Evolutionary conservation across 257 asterid species (phyloP), one percentile per base, ranked within the genome.

Genomic region (Datura wrightii): DNA sequence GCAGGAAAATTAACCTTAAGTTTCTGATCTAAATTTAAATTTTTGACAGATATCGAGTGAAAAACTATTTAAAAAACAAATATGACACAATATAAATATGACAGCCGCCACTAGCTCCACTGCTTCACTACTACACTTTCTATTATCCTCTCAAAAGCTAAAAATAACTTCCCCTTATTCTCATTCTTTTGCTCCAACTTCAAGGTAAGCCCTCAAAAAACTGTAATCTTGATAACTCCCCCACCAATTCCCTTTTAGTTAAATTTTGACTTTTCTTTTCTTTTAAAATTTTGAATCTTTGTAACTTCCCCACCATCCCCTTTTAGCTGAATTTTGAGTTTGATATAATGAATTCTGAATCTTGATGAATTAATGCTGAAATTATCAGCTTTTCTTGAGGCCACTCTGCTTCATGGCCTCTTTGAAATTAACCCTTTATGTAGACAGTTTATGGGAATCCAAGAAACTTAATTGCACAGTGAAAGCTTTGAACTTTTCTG

Each of bases 371-470:
- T 79, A 78, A 84, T 69, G 83, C 70, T 56, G 66, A n/a, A 39
- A 19, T 34, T 67, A 48, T 13, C 55, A 83, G 19, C 15, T 84
- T 46, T 71, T 58, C 10, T 14, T 37, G 70, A 78, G 86, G 72
- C 82, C 81, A 48, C 18, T 18, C 81, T 59, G 56, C 19, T 74
- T 65, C 58, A 93, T 93, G 98, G 93, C 97, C 89, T 90, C 94
- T 87, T 88, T 94, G 84, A 93, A 90, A 84, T 91, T 91, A 44
- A 62, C 90, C 24, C 67, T 90, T 66, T 87, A 89, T 82, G 62
- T 92, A 15, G 97, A 94, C 65, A 89, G 58, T 86, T 91, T 89
- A 59, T 88, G 44, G 67, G 96, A 91, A 37, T 71, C 89, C 85
- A 92, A 79, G 78, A 92, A 24, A 24, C 31, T 24, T 24, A 24